These are phyloP conservation scores for Pythium dissimile DNA, from an alignment of 352 stramenopile species.

Conservation along the genomic window DNA sequence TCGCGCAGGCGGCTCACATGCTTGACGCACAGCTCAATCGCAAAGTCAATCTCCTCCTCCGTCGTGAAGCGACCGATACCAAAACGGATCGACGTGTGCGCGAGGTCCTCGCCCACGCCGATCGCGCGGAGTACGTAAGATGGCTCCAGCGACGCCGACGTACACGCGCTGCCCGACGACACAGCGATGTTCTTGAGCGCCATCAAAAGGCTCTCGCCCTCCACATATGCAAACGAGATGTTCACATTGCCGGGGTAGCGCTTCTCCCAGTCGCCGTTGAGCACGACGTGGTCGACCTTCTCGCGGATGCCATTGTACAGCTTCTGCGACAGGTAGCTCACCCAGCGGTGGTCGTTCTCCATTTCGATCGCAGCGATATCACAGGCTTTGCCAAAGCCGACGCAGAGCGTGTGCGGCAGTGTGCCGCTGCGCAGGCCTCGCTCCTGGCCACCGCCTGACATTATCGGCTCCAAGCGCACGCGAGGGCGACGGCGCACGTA, in stretches of 20 bases:
- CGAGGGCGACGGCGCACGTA: conserved; percentile 96
- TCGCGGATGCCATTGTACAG: conserved; percentile 87
- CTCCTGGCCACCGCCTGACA: conserved; percentile 98
- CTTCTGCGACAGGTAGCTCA: conserved; percentile 93
- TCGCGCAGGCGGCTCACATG: conserved; percentile 96
- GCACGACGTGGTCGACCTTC: conserved; percentile 89
- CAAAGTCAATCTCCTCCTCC: conserved; percentile 97
- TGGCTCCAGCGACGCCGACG: conserved; percentile 95
- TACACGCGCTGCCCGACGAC: conserved; percentile 96
- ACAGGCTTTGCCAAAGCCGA: conserved; percentile 90
- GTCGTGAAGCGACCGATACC: conserved; percentile 98
- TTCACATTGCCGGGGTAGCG: conserved; percentile 98
- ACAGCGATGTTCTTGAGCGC: conserved; percentile 99
- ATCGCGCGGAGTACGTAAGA: conserved; percentile 98
- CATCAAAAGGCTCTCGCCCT: conserved; percentile 99
- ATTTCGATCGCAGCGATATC: conserved; percentile 94
- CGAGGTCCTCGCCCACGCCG: conserved; percentile 98
- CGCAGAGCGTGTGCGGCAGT: conserved; percentile 67
- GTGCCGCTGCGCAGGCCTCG: conserved; percentile 93
- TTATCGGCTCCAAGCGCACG: conserved; percentile 97
- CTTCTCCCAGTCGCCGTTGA: conserved; percentile 95
- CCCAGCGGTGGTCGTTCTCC: conserved; percentile 93
- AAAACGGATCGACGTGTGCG: conserved; percentile 98
- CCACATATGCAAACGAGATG: conserved; percentile 99
- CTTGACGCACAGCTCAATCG: conserved; percentile 91